A percentile compares a stretch with the other conserved stretches of the same genome.
Evolutionary conservation across 306 rosid species (phyloP).

Genomic region (Echinosophora koreensis): DNA sequence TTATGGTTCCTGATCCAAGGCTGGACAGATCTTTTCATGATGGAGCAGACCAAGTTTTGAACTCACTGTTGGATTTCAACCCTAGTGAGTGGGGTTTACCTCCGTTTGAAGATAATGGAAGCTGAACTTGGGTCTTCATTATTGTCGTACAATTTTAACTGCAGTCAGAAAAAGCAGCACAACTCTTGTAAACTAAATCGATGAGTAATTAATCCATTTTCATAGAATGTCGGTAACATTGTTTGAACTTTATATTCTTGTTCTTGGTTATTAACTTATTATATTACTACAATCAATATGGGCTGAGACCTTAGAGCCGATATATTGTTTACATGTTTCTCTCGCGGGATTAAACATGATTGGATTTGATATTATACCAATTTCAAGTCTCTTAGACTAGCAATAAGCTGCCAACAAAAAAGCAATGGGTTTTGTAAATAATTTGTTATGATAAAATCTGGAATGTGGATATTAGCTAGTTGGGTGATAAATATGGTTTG

Average conservation of each 20-base stretch:
- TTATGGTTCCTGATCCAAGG: constrained; percentile 96
- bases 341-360: constrained; percentile 30
- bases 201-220: constrained; percentile 25
- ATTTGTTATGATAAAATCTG: neutral
- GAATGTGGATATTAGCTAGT: neutral
- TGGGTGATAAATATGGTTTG: too few species aligned
- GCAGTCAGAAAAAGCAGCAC: constrained; percentile 31
- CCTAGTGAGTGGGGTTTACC: constrained; percentile 90
- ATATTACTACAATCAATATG: constrained; percentile 8
- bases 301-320: constrained; percentile 12
- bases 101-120: constrained; percentile 69
- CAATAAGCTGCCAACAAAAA: neutral
- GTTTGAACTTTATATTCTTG: constrained; percentile 19
- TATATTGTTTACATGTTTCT: constrained; percentile 16
- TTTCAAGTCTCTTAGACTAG: neutral
- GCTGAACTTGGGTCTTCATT: constrained; percentile 44
- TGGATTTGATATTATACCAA: neutral
- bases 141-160: neutral
- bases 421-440: neutral
- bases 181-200: constrained; percentile 5
- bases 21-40: constrained; percentile 72
- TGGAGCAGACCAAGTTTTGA: constrained; percentile 80
- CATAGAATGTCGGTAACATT: constrained; percentile 13
- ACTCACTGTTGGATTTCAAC: constrained; percentile 80
- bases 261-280: constrained; percentile 1